A percentile compares a stretch with the other conserved stretches of the same genome.
phyloP scores from a whole-genome alignment of 2,329 filamentous ascomycete genomes.

The Ceratocystis diversiconidia region DNA sequence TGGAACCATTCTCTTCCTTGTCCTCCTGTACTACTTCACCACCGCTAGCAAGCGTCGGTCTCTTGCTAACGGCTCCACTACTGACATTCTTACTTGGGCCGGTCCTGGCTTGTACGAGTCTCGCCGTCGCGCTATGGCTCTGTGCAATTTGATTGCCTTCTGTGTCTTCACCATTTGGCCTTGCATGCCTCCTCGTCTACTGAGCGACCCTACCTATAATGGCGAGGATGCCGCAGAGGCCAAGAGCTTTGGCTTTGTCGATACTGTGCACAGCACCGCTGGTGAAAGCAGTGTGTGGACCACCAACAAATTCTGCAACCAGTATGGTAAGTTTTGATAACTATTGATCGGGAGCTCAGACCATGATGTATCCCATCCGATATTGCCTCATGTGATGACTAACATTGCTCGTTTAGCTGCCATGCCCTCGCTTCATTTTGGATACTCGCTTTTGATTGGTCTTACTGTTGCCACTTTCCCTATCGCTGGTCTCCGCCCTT shows the following conservation, averaged over 20 bases:
- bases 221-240: constrained; percentile 43
- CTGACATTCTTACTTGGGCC: constrained; percentile 24
- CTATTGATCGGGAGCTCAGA: not conserved
- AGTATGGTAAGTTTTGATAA: constrained; percentile 42
- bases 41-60: constrained; percentile 41
- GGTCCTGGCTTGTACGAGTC: constrained; percentile 39
- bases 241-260: constrained; percentile 46
- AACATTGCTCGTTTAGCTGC: constrained; percentile 35
- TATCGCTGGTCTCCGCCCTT: constrained; percentile 38
- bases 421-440: constrained; percentile 64
- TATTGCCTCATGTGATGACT: not conserved
- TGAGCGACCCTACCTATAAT: constrained; percentile 40
- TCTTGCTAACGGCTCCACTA: constrained; percentile 19
- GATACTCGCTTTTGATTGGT: constrained; percentile 59
- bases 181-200: constrained; percentile 48
- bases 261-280: constrained; percentile 39
- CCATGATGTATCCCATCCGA: not conserved
- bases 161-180: constrained; percentile 48
- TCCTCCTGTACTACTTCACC: constrained; percentile 55
- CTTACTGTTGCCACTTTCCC: constrained; percentile 54
- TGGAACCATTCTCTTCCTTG: constrained; percentile 54
- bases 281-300: constrained; percentile 54
- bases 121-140: constrained; percentile 44
- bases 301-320: constrained; percentile 59
- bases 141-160: constrained; percentile 48